Percentiles rank a stretch among this genome's conserved stretches.
Conservation (phyloP, 23 red algal genomes). For the Gracilaria vermiculophylla region DNA sequence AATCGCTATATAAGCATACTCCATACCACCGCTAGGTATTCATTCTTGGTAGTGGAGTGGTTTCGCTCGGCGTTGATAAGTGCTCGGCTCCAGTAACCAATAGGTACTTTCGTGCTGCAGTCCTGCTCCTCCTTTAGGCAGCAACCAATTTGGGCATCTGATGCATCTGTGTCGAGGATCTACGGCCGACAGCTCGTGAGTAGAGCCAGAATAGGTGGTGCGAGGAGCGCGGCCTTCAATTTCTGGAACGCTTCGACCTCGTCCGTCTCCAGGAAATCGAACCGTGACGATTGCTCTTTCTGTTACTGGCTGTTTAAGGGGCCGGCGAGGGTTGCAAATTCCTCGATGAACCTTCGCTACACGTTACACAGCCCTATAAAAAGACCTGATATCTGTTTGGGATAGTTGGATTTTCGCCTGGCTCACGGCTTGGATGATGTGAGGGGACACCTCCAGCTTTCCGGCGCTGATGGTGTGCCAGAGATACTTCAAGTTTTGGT, state of each 20-base stretch:
- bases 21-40: too few relatives aligned
- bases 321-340: background rate
- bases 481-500: background rate
- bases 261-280: background rate
- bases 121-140: background rate
- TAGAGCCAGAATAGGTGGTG: background rate
- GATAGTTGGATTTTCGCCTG: too few relatives aligned
- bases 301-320: background rate
- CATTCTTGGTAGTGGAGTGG: background rate
- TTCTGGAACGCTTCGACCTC: background rate
- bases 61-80: background rate
- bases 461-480: background rate
- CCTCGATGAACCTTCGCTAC: background rate
- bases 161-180: too few relatives aligned
- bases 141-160: slow-evolving; percentile 13
- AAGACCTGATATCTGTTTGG: too few relatives aligned
- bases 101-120: background rate
- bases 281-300: background rate
- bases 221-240: slow-evolving; percentile 1
- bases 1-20: too few relatives aligned
- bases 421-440: background rate
- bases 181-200: too few relatives aligned
- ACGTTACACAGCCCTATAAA: too few relatives aligned
- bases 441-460: background rate
- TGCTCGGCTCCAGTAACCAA: slow-evolving; percentile 27